Evolutionary conservation across 1,284 basidiomycete species (phyloP), one percentile per base, ranked within the genome.

Genomic region (Neonothopanus nambi): DNA sequence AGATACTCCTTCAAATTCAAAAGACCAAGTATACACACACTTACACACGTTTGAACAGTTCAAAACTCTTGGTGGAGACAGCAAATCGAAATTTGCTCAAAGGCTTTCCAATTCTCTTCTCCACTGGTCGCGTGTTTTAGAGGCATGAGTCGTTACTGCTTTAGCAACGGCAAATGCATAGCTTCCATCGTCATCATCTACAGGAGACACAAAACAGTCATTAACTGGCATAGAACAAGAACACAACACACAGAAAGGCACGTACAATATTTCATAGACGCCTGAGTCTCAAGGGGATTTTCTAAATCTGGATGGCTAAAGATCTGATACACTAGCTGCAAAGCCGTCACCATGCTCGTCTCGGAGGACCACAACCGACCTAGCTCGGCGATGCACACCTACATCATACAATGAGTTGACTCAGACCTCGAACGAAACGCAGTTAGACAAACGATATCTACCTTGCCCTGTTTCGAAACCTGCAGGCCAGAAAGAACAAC

Each of bases 381-480:
- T 7, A 67, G 57, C 48, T 67, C 65, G 6, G 65, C 65, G 15
- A 67, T 56, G 51, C 65, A 67, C 39, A 67, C 59, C 61, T 63
- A 35, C 1, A 30, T 11, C 9, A 21, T n/a, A 20, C 23, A 42
- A 28, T 28, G 5, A 28, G 11, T 28, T 5, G 11, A 28, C n/a
- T n/a, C n/a, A 11, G 11, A 5, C 5, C 26, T 28, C 26, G 11
- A 28, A 28, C 5, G 11, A 28, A 28, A 28, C 5, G 5, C 26
- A 28, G 11, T 11, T 28, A 5, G 26, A 28, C 26, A 28, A 28
- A 28, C 11, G 26, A 28, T 28, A 40, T 35, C n/a, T 23, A 63
- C 65, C 48, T 66, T 66, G 18, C 65, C 65, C 51, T 67, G 65
- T 33, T 67, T 67, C 3, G 65, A 67, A 9, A 67, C 63, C 65